Conservation (phyloP, 495 filamentous ascomycete species). For the Hypoxylon fuscum region DNA sequence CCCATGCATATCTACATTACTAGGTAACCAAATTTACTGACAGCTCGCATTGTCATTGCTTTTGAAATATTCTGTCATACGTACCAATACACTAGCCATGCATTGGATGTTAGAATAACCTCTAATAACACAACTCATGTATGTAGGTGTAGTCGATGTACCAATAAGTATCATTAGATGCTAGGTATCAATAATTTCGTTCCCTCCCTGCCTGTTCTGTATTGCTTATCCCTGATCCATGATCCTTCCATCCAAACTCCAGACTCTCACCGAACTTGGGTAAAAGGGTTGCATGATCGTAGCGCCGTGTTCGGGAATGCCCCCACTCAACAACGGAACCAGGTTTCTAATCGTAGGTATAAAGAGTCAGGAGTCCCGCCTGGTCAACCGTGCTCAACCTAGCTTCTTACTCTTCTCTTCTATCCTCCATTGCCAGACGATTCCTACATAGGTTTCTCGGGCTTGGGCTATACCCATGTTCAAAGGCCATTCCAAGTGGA, state of each 20-base stretch:
- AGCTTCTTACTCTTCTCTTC: conserved; percentile 2
- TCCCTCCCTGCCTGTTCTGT: conserved; percentile 19
- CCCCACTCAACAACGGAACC: conserved; percentile 28
- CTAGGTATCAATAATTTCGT: background rate
- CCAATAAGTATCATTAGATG: conserved; percentile 9
- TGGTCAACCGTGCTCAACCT: background rate
- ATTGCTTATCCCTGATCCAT: conserved; percentile 36
- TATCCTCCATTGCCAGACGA: background rate
- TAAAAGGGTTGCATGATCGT: conserved; percentile 26
- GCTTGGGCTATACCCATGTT: too few relatives aligned
- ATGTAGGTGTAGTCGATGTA: conserved; percentile 24
- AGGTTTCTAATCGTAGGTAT: conserved; percentile 5
- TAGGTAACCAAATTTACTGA: conserved; percentile 31
- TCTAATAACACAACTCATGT: background rate
- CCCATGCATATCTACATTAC: conserved; percentile 28
- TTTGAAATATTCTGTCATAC: conserved; percentile 30
- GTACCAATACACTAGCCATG: conserved; percentile 13
- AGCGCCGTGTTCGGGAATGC: conserved; percentile 14
- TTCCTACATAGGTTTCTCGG: too few relatives aligned
- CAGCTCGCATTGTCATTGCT: conserved; percentile 21
- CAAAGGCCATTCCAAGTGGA: background rate
- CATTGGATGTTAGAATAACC: conserved; percentile 16
- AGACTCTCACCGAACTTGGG: conserved; percentile 36
- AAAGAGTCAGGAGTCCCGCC: background rate
- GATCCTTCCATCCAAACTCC: conserved; percentile 30